Conservation (phyloP, 2,329 filamentous ascomycete genomes). For the Fusarium mexicanum region DNA sequence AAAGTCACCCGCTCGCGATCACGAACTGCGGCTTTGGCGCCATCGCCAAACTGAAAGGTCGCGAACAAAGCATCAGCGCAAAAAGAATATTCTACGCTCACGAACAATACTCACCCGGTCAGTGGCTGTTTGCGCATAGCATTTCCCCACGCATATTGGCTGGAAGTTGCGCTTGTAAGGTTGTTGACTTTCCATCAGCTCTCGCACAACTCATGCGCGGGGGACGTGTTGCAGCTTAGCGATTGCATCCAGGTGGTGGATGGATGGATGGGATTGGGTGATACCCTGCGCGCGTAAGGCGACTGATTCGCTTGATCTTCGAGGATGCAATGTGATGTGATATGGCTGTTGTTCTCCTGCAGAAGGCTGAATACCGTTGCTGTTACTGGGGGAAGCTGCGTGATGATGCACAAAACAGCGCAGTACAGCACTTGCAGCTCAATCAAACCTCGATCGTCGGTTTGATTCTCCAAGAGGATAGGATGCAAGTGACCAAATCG, state of each 20-base stretch:
- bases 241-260: slow-evolving; percentile 16
- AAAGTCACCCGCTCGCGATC: slow-evolving; percentile 48
- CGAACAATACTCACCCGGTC: slow-evolving; percentile 47
- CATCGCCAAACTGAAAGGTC: slow-evolving; percentile 49
- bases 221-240: slow-evolving; percentile 29
- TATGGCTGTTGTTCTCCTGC: not conserved
- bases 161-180: slow-evolving; percentile 34
- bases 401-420: slow-evolving; percentile 13
- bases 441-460: not conserved
- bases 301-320: not conserved
- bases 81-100: not conserved
- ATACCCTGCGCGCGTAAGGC: not conserved
- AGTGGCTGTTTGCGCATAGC: slow-evolving; percentile 50
- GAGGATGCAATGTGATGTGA: slow-evolving; percentile 1
- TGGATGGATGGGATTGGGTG: not conserved
- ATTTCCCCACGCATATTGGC: slow-evolving; percentile 48
- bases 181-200: slow-evolving; percentile 41
- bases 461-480: slow-evolving; percentile 11
- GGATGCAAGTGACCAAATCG: slow-evolving; percentile 20
- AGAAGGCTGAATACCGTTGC: slow-evolving; percentile 1
- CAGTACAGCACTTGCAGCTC: not conserved
- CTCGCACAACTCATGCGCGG: slow-evolving; percentile 31
- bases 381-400: not conserved
- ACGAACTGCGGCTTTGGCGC: slow-evolving; percentile 46
- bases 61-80: slow-evolving; percentile 17